Base-by-base conservation (phyloP, 2,329 filamentous ascomycete species). In the Exophiala dermatitidis region DNA sequence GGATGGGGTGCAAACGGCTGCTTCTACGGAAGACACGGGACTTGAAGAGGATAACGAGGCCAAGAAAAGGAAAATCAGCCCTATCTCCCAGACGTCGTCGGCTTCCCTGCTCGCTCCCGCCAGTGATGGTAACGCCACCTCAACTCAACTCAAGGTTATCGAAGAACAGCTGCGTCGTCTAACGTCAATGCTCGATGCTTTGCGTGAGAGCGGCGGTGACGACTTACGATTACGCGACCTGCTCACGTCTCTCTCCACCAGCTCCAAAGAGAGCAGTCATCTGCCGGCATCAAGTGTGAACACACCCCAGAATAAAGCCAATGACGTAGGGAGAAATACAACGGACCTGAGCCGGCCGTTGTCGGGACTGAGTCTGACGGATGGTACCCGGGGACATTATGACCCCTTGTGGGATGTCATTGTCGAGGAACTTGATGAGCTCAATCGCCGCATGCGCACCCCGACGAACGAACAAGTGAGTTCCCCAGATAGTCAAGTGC, bases 81-180 rank as follows among this genome's bases (percentile, higher is more conserved):
- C 32, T 26, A 28, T 26, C 10, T 41, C 33, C 5, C 46, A 46
- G 40, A 45, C 37, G 7, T 29, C 37, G 5, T 41, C 45, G 29
- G 42, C 10, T n/a, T 42, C 33, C 12, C 12, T 32, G 26, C 6
- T 34, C 26, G 63, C 5, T 56, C 60, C 9, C 50, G 43, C 6
- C 63, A 64, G 12, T 60, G 62, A 46, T 68, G 38, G 28, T 26
- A 5, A 7, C 12, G 62, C 46, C 52, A 59, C 8, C 63, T 67
- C 56, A 7, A 31, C 38, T n/a, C 54, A 54, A 38, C 65, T 68
- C 5, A 64, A 69, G 19, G 70, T 69, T 8, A 74, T 75, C 52
- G 71, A 72, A 57, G 64, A 68, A 8, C 69, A 72, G 45, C 59
- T 75, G 36, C 68, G 71, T 52, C 72, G 72, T 34, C 65, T 75